phyloP scores from a whole-genome alignment of 495 filamentous ascomycete genomes.

The Peziza echinospora region DNA sequence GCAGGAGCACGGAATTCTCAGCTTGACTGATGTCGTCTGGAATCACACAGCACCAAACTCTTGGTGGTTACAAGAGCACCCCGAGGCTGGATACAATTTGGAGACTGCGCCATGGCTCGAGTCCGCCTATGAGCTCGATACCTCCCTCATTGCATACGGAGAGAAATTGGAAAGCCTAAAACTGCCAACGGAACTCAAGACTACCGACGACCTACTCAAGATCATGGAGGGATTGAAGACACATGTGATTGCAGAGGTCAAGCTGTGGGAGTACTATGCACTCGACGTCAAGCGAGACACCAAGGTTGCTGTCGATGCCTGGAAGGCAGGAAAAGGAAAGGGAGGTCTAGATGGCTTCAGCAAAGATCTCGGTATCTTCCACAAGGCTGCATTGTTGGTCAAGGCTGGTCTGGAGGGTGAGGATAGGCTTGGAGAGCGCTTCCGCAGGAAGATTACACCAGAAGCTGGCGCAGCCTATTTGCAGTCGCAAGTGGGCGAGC shows the following conservation, averaged over 20 bases:
- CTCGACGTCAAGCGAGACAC: constrained; percentile 56
- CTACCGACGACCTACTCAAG: constrained; percentile 48
- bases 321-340: constrained; percentile 36
- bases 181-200: constrained; percentile 50
- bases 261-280: constrained; percentile 85
- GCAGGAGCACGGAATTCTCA: constrained; percentile 60
- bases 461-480: constrained; percentile 45
- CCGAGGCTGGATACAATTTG: constrained; percentile 88
- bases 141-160: constrained; percentile 56
- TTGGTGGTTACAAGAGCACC: constrained; percentile 81
- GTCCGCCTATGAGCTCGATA: constrained; percentile 70
- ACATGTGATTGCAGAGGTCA: constrained; percentile 49
- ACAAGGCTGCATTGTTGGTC: constrained; percentile 33
- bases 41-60: constrained; percentile 97
- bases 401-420: constrained; percentile 42
- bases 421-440: constrained; percentile 58
- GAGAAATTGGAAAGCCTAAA: constrained; percentile 41
- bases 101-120: constrained; percentile 85
- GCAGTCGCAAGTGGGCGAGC: constrained; percentile 44
- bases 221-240: constrained; percentile 71
- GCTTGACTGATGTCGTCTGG: constrained; percentile 90
- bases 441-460: constrained; percentile 45
- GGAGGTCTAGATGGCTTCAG: constrained; percentile 9
- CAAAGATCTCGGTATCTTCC: constrained; percentile 31
- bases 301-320: constrained; percentile 44